phyloP scores from a whole-genome alignment of 2,329 filamentous ascomycete species.

The Fusarium ambrosium region DNA sequence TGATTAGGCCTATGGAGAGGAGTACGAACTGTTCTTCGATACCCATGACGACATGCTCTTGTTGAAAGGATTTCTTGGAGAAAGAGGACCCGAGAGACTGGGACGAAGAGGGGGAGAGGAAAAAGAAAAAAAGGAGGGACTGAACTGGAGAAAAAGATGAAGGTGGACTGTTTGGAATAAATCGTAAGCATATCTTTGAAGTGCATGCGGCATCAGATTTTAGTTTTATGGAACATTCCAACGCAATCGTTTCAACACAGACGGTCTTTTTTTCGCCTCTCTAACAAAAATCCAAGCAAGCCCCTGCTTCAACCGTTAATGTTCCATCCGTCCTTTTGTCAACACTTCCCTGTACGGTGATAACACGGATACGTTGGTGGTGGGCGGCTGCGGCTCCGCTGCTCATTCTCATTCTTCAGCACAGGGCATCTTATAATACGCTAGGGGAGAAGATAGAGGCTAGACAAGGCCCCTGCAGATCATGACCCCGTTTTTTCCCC shows the following conservation, averaged over 20 bases:
- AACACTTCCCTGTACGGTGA: neutral
- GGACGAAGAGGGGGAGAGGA: neutral
- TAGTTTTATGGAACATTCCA: neutral
- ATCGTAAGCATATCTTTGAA: neutral
- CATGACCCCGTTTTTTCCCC: neutral
- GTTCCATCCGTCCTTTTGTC: slow-evolving; percentile 9
- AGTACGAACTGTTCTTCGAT: slow-evolving; percentile 41
- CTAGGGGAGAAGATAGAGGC: neutral
- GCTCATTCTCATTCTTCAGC: neutral
- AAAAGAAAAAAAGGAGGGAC: neutral
- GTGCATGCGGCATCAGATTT: neutral
- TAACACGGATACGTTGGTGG: neutral
- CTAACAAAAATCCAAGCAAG: neutral
- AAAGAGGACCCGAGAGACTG: slow-evolving; percentile 4
- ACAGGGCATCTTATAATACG: neutral
- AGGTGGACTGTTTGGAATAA: neutral
- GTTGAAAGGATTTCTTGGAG: neutral
- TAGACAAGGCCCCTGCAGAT: slow-evolving; percentile 9
- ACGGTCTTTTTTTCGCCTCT: neutral
- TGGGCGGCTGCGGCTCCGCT: slow-evolving; percentile 14
- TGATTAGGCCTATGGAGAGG: slow-evolving; percentile 37
- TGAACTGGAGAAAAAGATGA: neutral
- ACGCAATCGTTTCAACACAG: neutral
- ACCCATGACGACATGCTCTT: slow-evolving; percentile 21
- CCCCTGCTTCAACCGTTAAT: slow-evolving; percentile 3